Conservation (phyloP, 192 early-diverging fungal genomes). For the Coemansia sp. region DNA sequence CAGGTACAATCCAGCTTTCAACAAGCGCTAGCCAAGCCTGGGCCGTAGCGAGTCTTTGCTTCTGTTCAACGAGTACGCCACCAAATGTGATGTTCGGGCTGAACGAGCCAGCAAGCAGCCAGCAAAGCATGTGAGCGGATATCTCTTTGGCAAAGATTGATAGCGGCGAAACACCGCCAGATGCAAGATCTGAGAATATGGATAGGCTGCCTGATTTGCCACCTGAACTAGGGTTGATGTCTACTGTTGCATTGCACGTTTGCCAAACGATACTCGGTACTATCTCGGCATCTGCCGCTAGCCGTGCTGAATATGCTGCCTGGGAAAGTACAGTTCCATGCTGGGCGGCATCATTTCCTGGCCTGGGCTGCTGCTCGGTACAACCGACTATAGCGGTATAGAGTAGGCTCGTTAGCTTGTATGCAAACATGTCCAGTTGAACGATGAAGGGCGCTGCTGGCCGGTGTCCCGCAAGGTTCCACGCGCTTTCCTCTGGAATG, state of each 20-base stretch:
- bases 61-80: conserved; percentile 1
- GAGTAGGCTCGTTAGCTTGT: background rate
- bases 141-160: conserved; percentile 7
- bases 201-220: conserved; percentile 3
- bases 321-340: background rate
- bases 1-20: conserved; percentile 16
- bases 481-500: conserved; percentile 40
- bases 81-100: background rate
- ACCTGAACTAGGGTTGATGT: background rate
- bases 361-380: background rate
- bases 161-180: background rate
- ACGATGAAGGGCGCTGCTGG: background rate
- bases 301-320: background rate
- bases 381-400: background rate
- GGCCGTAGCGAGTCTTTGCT: background rate
- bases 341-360: background rate
- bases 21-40: conserved; percentile 20
- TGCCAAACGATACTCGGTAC: conserved; percentile 22
- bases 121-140: conserved; percentile 10
- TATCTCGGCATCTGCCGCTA: background rate
- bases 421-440: background rate
- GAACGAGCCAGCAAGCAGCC: conserved; percentile 19
- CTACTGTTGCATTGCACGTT: conserved; percentile 9
- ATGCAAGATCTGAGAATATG: conserved; percentile 10
- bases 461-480: conserved; percentile 15